Evolutionary conservation across 2,329 filamentous ascomycete genomes (phyloP).

Genomic region (Fusarium solani-melongenae): DNA sequence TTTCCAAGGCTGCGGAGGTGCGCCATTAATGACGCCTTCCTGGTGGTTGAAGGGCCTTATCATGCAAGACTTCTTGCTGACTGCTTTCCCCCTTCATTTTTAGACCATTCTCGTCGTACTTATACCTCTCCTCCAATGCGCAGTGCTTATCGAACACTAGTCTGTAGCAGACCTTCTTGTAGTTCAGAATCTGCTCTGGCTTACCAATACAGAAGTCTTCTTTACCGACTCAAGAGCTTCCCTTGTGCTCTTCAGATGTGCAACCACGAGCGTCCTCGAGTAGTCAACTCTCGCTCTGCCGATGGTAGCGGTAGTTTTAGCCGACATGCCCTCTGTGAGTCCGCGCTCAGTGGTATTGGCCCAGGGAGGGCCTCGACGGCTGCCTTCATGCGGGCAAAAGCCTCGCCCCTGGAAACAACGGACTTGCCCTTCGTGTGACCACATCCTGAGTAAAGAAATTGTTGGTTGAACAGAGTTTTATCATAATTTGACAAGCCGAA

Average conservation of each 20-base stretch:
- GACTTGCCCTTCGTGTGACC: constrained; percentile 58
- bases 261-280: constrained; percentile 56
- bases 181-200: constrained; percentile 57
- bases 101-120: too few relatives aligned
- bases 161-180: constrained; percentile 56
- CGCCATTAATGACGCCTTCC: too few relatives aligned
- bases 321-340: constrained; percentile 49
- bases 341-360: constrained; percentile 54
- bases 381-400: constrained; percentile 57
- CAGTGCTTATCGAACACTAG: constrained; percentile 58
- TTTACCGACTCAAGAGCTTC: constrained; percentile 54
- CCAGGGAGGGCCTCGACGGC: constrained; percentile 56
- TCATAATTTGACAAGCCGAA: too few relatives aligned
- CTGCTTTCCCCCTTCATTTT: too few relatives aligned
- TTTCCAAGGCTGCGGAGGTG: too few relatives aligned
- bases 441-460: constrained; percentile 21
- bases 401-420: constrained; percentile 57
- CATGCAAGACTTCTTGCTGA: too few relatives aligned
- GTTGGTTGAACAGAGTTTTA: background rate
- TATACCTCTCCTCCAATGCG: background rate
- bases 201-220: constrained; percentile 52
- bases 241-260: constrained; percentile 53
- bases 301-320: constrained; percentile 47
- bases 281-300: constrained; percentile 57
- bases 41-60: too few relatives aligned